Evolutionary conservation across 495 filamentous ascomycete species (phyloP), one percentile per base, ranked within the genome.

Genomic region (Penicillium alfredii): DNA sequence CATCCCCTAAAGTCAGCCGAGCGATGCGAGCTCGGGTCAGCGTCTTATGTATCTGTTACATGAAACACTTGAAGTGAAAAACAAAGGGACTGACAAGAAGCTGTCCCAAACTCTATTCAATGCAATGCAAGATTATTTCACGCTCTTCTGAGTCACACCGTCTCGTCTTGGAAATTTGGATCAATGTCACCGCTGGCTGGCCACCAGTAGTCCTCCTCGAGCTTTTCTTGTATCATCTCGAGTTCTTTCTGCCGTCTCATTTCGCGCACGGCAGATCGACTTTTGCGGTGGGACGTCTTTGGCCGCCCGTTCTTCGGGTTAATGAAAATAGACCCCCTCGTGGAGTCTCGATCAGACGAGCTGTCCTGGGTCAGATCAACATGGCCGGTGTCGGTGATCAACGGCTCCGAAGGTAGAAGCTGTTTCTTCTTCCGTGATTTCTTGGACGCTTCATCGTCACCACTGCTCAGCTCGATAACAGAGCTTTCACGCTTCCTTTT

Each of bases 151-250:
- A 19, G 6, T 17, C 24, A 47, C 23, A 31, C 28, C 26, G 29
- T 40, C 17, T 38, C 37, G 13, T 47, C 12, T 2, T 39, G 31
- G 16, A 65, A 35, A 24, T 68, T 68, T 0, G 64, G 43, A 37
- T 68, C 51, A 10, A 64, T 43, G 1, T 35, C 14, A 4, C 42
- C 43, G 32, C 48, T 66, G n/a, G 44, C 43, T 12, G 64, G 69
- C 59, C 64, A 72, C 70, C 69, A 73, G 33, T 63, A 53, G 31
- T 73, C 66, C 12, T 73, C 66, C 35, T 61, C 56, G 0, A 57
- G 24, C 3, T 49, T 33, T 31, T 64, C 50, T 10, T 46, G 36
- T 7, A 47, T 13, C 6, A 38, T 35, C 16, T 40, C 13, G n/a
- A n/a, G n/a, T n/a, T n/a, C n/a, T n/a, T n/a, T n/a, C n/a, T n/a